Evolutionary conservation across 352 stramenopile species (phyloP).

Genomic region (Phytophthora megakarya): DNA sequence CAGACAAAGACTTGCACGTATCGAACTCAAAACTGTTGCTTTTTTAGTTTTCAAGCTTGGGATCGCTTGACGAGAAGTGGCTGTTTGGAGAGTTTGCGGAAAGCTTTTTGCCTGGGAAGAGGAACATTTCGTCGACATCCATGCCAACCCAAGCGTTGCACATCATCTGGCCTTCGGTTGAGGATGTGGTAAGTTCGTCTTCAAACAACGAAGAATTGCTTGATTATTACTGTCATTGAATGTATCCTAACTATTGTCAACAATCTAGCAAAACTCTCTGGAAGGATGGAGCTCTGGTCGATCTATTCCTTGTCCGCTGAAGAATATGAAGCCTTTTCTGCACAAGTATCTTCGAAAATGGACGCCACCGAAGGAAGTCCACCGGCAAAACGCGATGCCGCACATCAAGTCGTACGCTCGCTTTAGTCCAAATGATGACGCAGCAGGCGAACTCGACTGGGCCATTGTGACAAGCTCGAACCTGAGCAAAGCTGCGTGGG

Average conservation of each 20-base stretch:
- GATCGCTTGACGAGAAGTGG: conserved; percentile 84
- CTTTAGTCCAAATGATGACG: conserved; percentile 43
- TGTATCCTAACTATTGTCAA: conserved; percentile 4
- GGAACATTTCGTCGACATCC: conserved; percentile 28
- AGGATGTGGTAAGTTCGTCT: conserved; percentile 65
- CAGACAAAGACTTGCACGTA: not conserved
- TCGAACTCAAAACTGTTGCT: not conserved
- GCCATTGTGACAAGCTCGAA: conserved; percentile 84
- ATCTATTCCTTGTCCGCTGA: conserved; percentile 74
- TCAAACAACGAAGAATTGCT: not conserved
- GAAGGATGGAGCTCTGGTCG: conserved; percentile 80
- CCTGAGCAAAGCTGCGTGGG: conserved; percentile 85
- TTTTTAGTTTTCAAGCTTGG: conserved; percentile 77
- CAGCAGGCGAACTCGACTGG: conserved; percentile 55
- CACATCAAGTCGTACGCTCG: conserved; percentile 85
- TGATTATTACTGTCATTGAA: not conserved
- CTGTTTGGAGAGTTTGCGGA: conserved; percentile 74
- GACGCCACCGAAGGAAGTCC: conserved; percentile 53
- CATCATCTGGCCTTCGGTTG: conserved; percentile 81
- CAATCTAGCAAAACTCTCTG: conserved; percentile 67
- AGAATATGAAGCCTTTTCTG: conserved; percentile 88
- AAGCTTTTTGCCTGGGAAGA: conserved; percentile 63
- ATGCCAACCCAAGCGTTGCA: conserved; percentile 65
- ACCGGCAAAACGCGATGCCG: conserved; percentile 81
- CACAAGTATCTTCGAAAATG: conserved; percentile 87